Conservation (phyloP, 495 filamentous ascomycete species). For the Talaromyces stipitatus region DNA sequence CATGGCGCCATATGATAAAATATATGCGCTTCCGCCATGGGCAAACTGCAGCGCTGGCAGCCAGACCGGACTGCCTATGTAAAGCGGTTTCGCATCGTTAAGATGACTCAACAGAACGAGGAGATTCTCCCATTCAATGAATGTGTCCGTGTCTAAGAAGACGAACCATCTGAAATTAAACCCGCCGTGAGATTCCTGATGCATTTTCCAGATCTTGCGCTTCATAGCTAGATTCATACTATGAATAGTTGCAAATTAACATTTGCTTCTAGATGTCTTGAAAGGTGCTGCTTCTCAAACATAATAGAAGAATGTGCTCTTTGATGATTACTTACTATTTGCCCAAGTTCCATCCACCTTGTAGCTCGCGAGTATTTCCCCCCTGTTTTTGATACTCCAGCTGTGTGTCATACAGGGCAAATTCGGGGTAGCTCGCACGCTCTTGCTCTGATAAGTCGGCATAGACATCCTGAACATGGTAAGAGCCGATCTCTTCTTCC, state of each 20-base stretch:
- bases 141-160: slow-evolving; percentile 55
- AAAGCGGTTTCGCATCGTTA: slow-evolving; percentile 36
- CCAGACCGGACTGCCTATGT: slow-evolving; percentile 42
- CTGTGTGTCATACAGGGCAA: slow-evolving; percentile 44
- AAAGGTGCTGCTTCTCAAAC: neutral
- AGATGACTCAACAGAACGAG: slow-evolving; percentile 42
- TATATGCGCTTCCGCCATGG: slow-evolving; percentile 44
- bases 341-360: slow-evolving; percentile 45
- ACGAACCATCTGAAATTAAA: slow-evolving; percentile 43
- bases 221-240: slow-evolving; percentile 4
- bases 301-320: neutral
- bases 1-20: slow-evolving; percentile 42
- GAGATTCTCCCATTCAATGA: slow-evolving; percentile 50
- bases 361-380: slow-evolving; percentile 15
- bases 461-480: slow-evolving; percentile 45
- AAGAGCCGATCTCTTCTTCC: slow-evolving; percentile 39
- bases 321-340: slow-evolving; percentile 56
- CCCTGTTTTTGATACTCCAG: slow-evolving; percentile 35
- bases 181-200: slow-evolving; percentile 21
- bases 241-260: neutral
- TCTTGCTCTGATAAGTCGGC: slow-evolving; percentile 30
- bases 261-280: neutral
- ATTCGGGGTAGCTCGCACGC: slow-evolving; percentile 32
- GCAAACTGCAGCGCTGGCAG: slow-evolving; percentile 37
- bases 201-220: slow-evolving; percentile 42